Percentiles rank a stretch among this genome's conserved stretches.
These are phyloP conservation scores for Microcyclospora tardicrescens DNA, from an alignment of 2,329 filamentous ascomycete genomes.

Conservation along the genomic window DNA sequence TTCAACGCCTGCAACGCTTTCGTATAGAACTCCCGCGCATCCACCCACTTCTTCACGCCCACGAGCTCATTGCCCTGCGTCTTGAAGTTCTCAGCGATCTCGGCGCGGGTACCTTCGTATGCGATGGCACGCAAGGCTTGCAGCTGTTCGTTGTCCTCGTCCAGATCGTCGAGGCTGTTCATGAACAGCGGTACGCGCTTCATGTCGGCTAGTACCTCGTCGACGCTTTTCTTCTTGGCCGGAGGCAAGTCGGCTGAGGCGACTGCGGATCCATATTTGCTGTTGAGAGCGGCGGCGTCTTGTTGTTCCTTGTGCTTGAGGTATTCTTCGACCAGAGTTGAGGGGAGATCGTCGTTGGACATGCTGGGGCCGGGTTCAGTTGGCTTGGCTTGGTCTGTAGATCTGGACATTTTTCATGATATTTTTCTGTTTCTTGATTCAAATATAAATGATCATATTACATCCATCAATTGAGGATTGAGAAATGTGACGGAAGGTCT, in stretches of 20 bases:
- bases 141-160: slow-evolving; percentile 63
- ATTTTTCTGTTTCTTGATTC: too few species aligned
- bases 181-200: slow-evolving; percentile 81
- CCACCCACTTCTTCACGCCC: slow-evolving; percentile 54
- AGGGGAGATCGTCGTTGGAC: too few species aligned
- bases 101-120: slow-evolving; percentile 79
- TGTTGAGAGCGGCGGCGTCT: neutral
- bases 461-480: too few species aligned
- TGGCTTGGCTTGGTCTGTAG: too few species aligned
- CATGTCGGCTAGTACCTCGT: slow-evolving; percentile 51
- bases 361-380: too few species aligned
- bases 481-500: too few species aligned
- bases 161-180: slow-evolving; percentile 62
- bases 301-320: neutral
- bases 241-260: too few species aligned
- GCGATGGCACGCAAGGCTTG: slow-evolving; percentile 82
- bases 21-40: slow-evolving; percentile 83
- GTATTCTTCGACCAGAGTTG: too few species aligned
- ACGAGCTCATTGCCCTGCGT: slow-evolving; percentile 88
- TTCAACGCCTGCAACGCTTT: slow-evolving; percentile 68
- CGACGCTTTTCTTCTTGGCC: slow-evolving; percentile 23
- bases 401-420: too few species aligned
- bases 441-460: too few species aligned
- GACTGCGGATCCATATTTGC: too few species aligned
- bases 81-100: slow-evolving; percentile 75